A percentile compares a stretch with the other conserved stretches of the same genome.
Conservation (phyloP, 148 eudicot species). For the Silene latifolia region DNA sequence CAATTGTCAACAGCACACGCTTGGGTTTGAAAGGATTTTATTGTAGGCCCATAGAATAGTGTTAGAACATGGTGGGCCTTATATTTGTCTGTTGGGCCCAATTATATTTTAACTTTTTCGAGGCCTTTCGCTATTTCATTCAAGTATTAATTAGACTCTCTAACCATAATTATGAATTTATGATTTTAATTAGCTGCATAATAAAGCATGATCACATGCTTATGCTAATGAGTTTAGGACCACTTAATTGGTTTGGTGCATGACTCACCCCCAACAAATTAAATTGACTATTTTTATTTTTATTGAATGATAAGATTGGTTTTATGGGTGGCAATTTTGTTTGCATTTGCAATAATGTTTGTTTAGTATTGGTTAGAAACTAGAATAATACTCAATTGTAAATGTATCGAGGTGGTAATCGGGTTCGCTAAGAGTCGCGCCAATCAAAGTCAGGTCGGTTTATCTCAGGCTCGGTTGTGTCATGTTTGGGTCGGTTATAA, state of each 20-base stretch:
- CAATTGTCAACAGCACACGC: constrained; percentile 27
- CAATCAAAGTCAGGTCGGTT: too few species aligned
- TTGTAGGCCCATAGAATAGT: constrained; percentile 3
- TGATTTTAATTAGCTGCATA: constrained; percentile 30
- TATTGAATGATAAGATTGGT: not conserved
- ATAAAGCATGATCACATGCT: constrained; percentile 32
- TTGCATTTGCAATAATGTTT: too few species aligned
- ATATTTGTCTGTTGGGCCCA: not conserved
- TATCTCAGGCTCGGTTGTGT: too few species aligned
- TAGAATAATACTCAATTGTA: too few species aligned
- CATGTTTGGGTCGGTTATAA: too few species aligned
- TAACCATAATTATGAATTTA: constrained; percentile 31
- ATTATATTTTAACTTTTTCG: not conserved
- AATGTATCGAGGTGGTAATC: too few species aligned
- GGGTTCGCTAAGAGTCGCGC: too few species aligned
- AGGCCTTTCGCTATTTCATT: constrained; percentile 5
- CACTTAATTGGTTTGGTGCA: not conserved
- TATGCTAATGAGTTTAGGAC: constrained; percentile 11
- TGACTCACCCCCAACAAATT: not conserved
- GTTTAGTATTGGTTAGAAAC: too few species aligned
- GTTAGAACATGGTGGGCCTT: constrained; percentile 26
- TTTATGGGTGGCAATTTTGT: not conserved
- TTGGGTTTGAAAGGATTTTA: constrained; percentile 13
- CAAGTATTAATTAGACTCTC: constrained; percentile 24
- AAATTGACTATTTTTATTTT: not conserved